These are phyloP conservation scores for Neurospora tetraspora DNA, from an alignment of 495 filamentous ascomycete genomes.

Conservation along the genomic window DNA sequence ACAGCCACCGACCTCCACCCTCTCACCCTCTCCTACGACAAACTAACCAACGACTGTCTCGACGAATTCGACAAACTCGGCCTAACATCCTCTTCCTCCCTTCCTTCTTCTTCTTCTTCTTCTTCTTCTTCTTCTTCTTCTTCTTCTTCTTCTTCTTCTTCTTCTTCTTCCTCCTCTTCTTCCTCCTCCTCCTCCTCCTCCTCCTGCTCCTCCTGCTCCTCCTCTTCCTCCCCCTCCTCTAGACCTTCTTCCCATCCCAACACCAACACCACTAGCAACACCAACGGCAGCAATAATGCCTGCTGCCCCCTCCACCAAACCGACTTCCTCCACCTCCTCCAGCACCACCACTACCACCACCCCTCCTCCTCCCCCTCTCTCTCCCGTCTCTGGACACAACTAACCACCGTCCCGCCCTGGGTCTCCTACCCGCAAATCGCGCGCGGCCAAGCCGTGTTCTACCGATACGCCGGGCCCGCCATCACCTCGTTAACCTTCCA, in stretches of 20 bases:
- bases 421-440: conserved; percentile 74
- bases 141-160: neutral
- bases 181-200: neutral
- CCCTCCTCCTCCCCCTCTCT: conserved; percentile 49
- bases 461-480: conserved; percentile 60
- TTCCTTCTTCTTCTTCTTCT: neutral
- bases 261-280: neutral
- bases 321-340: conserved; percentile 55
- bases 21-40: conserved; percentile 56
- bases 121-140: neutral
- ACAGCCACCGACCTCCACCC: conserved; percentile 50
- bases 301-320: conserved; percentile 9
- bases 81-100: conserved; percentile 7
- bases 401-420: conserved; percentile 65
- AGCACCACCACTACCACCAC: conserved; percentile 36
- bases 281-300: neutral
- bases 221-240: neutral
- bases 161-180: neutral
- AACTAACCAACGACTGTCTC: conserved; percentile 54
- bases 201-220: neutral
- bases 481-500: conserved; percentile 53
- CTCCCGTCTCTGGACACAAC: conserved; percentile 52
- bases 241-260: neutral
- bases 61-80: conserved; percentile 49
- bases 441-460: conserved; percentile 59